Conservation (phyloP, 192 early-diverging fungal species). For the Obelidium mucronatum region DNA sequence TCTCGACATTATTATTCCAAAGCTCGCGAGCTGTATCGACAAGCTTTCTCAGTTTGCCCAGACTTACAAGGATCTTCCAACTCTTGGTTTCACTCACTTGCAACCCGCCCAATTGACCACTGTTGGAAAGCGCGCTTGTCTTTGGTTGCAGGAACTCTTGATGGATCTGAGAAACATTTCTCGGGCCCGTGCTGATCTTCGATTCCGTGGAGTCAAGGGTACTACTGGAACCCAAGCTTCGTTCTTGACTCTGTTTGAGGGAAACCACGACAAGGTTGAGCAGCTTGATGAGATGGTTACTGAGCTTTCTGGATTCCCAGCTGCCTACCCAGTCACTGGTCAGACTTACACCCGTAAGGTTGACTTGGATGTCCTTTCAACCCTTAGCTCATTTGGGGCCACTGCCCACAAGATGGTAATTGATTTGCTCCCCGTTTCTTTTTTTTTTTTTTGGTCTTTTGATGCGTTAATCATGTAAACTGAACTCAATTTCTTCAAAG, state of each 20-base stretch:
- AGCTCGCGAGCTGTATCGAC: conserved; percentile 85
- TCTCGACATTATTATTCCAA: conserved; percentile 88
- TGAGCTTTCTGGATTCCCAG: conserved; percentile 83
- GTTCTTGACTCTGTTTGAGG: conserved; percentile 94
- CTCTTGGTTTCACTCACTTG: conserved; percentile 98
- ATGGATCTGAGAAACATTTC: conserved; percentile 96
- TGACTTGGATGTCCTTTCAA: conserved; percentile 88
- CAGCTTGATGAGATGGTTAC: conserved; percentile 90
- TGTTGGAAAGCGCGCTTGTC: conserved; percentile 94
- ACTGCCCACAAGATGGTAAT: conserved; percentile 90
- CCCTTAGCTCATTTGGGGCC: conserved; percentile 91
- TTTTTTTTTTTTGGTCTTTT: too few relatives aligned
- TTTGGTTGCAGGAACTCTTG: conserved; percentile 97
- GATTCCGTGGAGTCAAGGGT: conserved; percentile 96
- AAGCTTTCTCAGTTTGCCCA: conserved; percentile 81
- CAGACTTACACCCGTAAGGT: conserved; percentile 99
- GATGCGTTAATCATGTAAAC: neutral
- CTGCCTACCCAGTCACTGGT: conserved; percentile 90
- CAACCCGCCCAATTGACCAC: conserved; percentile 99
- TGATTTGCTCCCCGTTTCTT: too few relatives aligned
- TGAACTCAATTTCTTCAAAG: neutral
- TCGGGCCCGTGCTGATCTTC: conserved; percentile 85
- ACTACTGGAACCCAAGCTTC: conserved; percentile 99
- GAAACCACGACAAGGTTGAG: conserved; percentile 94
- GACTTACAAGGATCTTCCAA: conserved; percentile 84